Base-by-base conservation (phyloP, 768 basidiomycete species). In the Hygrophoropsis aurantiaca region DNA sequence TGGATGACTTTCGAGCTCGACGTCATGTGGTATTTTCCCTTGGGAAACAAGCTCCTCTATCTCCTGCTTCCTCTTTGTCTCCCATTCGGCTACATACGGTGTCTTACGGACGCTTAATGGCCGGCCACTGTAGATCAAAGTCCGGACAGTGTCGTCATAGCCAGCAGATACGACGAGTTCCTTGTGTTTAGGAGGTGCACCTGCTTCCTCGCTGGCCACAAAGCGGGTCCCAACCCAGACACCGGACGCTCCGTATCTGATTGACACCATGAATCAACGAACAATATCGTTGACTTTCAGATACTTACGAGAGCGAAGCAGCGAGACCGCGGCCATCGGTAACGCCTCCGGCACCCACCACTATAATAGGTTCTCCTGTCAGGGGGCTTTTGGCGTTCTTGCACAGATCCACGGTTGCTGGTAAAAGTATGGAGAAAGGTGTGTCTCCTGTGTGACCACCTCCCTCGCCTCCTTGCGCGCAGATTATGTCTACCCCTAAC, bases 151-250 rank as follows among this genome's bases (percentile, higher is more conserved):
- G 59, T 91, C 90, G 50, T 90, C 88, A 47, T 85, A 84, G n/a
- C 83, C 84, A 7, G 87, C 85, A 15, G 72, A 75, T 20, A 88
- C 41, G 11, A 88, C 71, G 44, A 79, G 67, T 42, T 88, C 75
- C 60, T 90, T 90, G 64, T 89, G 87, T 54, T 64, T 78, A 26
- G 79, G 79, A 10, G 90, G 84, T 2, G 90, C 90, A 30, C 83
- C 86, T 0, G 90, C 88, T 62, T 92, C 88, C 30, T 75, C 80
- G 56, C 84, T 83, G 10, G 90, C 88, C 34, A 91, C 88, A 59
- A 93, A 93, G 32, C 90, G 82, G 4, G 90, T 93, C 33, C 87
- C 87, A 30, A 90, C 88, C 91, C 91, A 94, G 3, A 93, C 86
- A 36, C 85, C 91, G 3, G 84, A 74, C 4, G 90, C 91, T 39